Evolutionary conservation across 441 rosid genomes (phyloP), one percentile per base, ranked within the genome.

Genomic region (Viola pubescens): DNA sequence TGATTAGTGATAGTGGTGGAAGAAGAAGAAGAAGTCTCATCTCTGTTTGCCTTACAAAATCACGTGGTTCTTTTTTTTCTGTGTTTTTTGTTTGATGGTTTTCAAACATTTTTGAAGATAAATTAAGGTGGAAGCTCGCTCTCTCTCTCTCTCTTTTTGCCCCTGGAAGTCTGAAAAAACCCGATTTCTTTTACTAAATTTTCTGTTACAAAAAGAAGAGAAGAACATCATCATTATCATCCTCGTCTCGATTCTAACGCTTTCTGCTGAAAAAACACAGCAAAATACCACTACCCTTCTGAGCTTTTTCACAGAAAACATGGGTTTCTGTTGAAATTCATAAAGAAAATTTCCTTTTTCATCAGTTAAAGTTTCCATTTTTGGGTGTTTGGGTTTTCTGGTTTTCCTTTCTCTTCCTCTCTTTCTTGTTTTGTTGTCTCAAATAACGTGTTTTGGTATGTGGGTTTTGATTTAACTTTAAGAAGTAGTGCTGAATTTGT

Each of bases 261-360:
- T 66, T 67, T 58, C 68, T 0, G 61, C 62, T 64, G 49, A 10
- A 14, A 54, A 50, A n/a, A 37, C 4, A 60, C 19, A 41, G 8
- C 9, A 61, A 38, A n/a, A 55, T 16, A 37, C 37, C 39, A 39
- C 52, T 60, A 41, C 14, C 56, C 12, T 42, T 16, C 59, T n/a
- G 3, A 42, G 19, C 49, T 56, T 69, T 63, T 43, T 0, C 48
- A 55, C 75, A 34, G 54, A 53, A 73, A 63, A 54, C 52, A 46
- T 60, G 76, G 59, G 62, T 58, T 66, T 73, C 61, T 64, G 72
- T 68, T 73, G 54, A 65, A 69, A 59, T 38, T 4, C 6, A n/a
- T 9, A 13, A 6, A 48, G 12, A 43, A 41, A 39, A 19, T 10
- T 16, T 7, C 37, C 59, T 66, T 46, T 37, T 19, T 14, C 3